A percentile compares a stretch with the other conserved stretches of the same genome.
Evolutionary conservation across 331 rosid species (phyloP).

Genomic region (Quercus tomentella): DNA sequence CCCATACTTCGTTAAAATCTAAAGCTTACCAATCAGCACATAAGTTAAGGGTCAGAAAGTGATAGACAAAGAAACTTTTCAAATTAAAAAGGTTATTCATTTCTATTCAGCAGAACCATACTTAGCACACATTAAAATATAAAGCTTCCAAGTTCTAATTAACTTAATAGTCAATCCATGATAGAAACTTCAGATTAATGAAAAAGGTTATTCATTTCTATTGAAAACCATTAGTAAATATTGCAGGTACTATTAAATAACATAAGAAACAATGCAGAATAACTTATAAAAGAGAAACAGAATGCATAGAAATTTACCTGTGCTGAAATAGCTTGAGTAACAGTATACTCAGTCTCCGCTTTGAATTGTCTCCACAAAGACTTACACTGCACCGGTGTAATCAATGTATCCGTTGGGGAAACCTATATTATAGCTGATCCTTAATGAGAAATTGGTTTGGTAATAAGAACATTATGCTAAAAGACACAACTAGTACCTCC

Average conservation of each 20-base stretch:
- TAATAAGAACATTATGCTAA: not conserved
- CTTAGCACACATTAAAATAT: not conserved
- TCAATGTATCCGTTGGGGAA: conserved; percentile 49
- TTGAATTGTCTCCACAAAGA: conserved; percentile 90
- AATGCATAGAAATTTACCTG: conserved; percentile 43
- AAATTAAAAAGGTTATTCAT: too few relatives aligned
- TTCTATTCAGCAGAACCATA: not conserved
- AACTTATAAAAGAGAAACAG: not conserved
- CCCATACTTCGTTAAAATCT: too few relatives aligned
- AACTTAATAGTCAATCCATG: not conserved
- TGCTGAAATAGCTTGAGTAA: conserved; percentile 84
- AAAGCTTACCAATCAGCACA: too few relatives aligned
- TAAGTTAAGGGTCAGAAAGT: too few relatives aligned
- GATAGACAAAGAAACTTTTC: too few relatives aligned
- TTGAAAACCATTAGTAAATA: not conserved
- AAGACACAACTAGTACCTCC: conserved; percentile 52
- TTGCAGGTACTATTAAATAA: not conserved
- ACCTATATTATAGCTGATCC: conserved; percentile 40
- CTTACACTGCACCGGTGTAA: conserved; percentile 85
- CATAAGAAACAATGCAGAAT: not conserved
- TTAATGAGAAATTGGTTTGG: conserved; percentile 10
- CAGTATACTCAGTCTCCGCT: conserved; percentile 68
- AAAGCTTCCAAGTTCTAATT: not conserved
- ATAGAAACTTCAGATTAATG: not conserved
- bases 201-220: not conserved